Evolutionary conservation across 1,284 basidiomycete genomes (phyloP), one percentile per base, ranked within the genome.

Genomic region (Porphyrellus sp.): DNA sequence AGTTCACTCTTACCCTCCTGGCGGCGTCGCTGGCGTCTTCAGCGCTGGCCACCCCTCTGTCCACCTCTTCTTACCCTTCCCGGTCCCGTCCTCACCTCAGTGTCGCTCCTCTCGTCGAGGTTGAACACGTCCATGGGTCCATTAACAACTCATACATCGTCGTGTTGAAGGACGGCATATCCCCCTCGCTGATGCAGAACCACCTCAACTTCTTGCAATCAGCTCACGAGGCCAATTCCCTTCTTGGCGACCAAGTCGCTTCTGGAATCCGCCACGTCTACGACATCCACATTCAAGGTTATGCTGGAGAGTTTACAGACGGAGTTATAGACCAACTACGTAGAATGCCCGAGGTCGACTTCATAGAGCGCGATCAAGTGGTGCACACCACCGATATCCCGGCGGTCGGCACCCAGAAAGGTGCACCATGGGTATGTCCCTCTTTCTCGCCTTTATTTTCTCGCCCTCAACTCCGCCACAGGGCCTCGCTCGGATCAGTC

Each of bases 401-500:
- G 0, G 43, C 48, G 1, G 15, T 64, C 4, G 20, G 7, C 49
- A 70, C 76, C 6, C 91, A 98, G 81, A 85, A 74, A 53, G 74
- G 78, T 28, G 92, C 96, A 21, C 94, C 96, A 51, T 98, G 97
- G 97, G 93, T 92, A 69, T 72, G 83, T 27, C 39, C 31, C 15
- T 15, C 5, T 31, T 18, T 25, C 12, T 37, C 8, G n/a, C 35
- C 30, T 16, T 25, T 20, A 12, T 42, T 3, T 42, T 3, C 24
- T 24, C 16, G 7, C 8, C 18, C 51, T 48, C 6, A 31, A 53
- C 28, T 27, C 6, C 21, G 3, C 13, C 4, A 15, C 37, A 93
- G 91, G 93, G 97, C 70, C 86, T 99, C 37, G 95, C 96, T 43
- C 91, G 97, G 54, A 84, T 99, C 68, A 95, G 92, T 59, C 97